Conservation (phyloP, 352 stramenopile species). For the Phytopythium chamaehyphon region DNA sequence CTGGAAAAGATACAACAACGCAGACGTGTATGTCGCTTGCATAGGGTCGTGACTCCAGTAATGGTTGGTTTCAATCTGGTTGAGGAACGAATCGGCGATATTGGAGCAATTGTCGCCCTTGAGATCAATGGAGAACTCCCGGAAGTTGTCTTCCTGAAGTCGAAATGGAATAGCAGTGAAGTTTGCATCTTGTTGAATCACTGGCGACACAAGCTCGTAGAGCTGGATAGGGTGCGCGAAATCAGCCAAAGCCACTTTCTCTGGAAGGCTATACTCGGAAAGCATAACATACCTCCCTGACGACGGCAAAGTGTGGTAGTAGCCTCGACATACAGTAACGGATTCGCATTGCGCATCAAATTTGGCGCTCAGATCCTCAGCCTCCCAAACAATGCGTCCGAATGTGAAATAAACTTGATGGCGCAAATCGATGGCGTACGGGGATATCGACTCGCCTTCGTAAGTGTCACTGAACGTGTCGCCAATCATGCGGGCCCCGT, state of each 20-base stretch:
- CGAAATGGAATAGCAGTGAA: conserved; percentile 11
- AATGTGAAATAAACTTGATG: conserved; percentile 34
- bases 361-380: conserved; percentile 23
- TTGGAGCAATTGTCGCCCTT: conserved; percentile 26
- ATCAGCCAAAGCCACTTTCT: conserved; percentile 7
- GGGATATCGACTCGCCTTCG: background rate
- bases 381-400: conserved; percentile 25
- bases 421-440: conserved; percentile 20
- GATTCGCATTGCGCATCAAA: conserved; percentile 26
- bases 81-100: conserved; percentile 44
- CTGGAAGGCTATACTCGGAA: conserved; percentile 14
- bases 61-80: conserved; percentile 35
- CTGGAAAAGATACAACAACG: conserved; percentile 49
- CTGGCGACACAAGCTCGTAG: conserved; percentile 12
- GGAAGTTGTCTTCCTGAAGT: conserved; percentile 6
- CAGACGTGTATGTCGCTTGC: conserved; percentile 43
- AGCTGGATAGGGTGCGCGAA: conserved; percentile 23
- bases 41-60: conserved; percentile 38
- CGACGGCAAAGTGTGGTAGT: conserved; percentile 19
- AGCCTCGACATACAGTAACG: conserved; percentile 13
- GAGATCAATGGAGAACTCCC: conserved; percentile 9
- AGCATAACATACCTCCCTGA: conserved; percentile 11
- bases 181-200: background rate
- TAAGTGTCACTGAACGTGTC: conserved; percentile 5
- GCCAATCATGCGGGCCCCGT: conserved; percentile 11